Evolutionary conservation across 2,329 filamentous ascomycete species (phyloP), one percentile per base, ranked within the genome.

Genomic region (Diplodia mutila): DNA sequence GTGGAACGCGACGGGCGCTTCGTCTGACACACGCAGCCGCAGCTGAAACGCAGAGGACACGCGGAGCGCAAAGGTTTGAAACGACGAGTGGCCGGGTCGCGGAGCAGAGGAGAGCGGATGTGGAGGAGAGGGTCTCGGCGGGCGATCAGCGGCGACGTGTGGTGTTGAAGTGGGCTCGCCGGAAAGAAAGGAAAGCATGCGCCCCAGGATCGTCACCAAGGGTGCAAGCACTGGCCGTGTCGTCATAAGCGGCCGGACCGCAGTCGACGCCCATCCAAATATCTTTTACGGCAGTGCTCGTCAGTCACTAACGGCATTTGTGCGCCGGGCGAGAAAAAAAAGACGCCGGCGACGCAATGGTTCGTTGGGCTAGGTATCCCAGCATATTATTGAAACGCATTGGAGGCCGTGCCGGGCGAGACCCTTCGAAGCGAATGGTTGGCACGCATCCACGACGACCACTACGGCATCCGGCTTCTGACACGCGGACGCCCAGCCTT

Each of bases 111-210:
- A 9, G 57, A 63, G 59, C 27, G 34, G n/a, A 51, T 51, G 59
- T 42, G 59, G 59, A 63, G 59, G 42, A 51, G 46, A 63, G 59
- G 59, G 59, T 63, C 59, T 63, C 59, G 59, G 59, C 46, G 29
- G 59, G 59, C 59, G 59, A 63, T 63, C 59, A 63, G 46, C 59
- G 59, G 59, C 59, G 59, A 63, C 59, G 59, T 63, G 59, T 63
- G 59, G 59, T 63, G 59, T 63, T 63, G 59, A 63, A 63, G 59
- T 63, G 59, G 59, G 59, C 23, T 63, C 46, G 59, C 59, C 46
- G 29, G 59, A 37, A 63, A 29, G 32, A 42, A 37, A 21, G 55
- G 46, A 63, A 63, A 51, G 46, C 46, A 51, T 61, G 57, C 57
- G 57, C 57, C 57, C 57, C 57, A 49, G 39, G 59, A 63, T 63